phyloP scores from a whole-genome alignment of 2,329 filamentous ascomycete genomes.

The Coniella lustricola region DNA sequence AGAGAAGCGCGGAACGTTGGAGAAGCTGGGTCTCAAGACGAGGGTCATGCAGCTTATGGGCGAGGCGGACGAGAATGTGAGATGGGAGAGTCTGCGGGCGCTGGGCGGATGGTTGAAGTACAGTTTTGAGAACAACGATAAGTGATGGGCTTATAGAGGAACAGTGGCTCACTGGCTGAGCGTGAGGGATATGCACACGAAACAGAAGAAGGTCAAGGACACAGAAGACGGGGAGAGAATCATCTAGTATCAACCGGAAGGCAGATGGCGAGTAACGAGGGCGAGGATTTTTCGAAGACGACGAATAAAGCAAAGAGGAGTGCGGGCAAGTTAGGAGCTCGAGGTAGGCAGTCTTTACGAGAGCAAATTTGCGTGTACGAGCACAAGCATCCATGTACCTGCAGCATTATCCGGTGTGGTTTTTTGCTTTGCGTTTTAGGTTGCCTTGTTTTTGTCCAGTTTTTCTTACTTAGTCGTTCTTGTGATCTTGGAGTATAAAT shows the following conservation, averaged over 20 bases:
- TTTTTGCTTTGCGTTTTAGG: background rate
- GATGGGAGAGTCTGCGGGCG: constrained; percentile 87
- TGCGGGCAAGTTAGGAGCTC: too few species aligned
- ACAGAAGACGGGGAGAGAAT: too few species aligned
- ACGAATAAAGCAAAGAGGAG: too few species aligned
- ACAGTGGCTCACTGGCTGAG: too few species aligned
- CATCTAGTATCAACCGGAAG: too few species aligned
- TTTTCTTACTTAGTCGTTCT: too few species aligned
- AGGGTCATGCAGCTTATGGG: constrained; percentile 92
- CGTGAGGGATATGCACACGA: too few species aligned
- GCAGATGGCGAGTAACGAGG: too few species aligned
- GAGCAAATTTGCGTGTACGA: constrained; percentile 9
- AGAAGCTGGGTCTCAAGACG: constrained; percentile 78
- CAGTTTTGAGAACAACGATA: constrained; percentile 44
- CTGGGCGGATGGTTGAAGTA: constrained; percentile 62
- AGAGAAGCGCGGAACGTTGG: constrained; percentile 70
- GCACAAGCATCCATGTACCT: constrained; percentile 11
- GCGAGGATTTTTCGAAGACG: too few species aligned
- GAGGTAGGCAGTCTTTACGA: background rate
- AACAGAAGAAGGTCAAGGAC: too few species aligned
- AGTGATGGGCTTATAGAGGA: constrained; percentile 1
- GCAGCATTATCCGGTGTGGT: background rate
- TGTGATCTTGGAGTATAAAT: too few species aligned
- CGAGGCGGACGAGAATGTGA: constrained; percentile 77
- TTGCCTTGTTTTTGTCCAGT: background rate